Evolutionary conservation across 1,139 yeast genomes (phyloP).

Genomic region (Debaryomycetaceae sp.): DNA sequence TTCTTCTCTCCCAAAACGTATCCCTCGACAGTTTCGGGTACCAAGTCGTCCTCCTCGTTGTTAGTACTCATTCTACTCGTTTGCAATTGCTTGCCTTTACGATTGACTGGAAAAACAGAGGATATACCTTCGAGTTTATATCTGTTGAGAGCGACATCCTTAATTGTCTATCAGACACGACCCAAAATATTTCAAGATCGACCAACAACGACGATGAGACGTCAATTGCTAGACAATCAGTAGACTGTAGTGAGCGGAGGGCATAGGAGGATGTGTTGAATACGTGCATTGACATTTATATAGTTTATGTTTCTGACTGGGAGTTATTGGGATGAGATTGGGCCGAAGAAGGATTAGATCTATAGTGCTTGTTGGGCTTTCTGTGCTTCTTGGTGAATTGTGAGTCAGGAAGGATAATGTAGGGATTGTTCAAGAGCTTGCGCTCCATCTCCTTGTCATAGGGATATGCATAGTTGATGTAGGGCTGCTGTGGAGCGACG

Average conservation of each 20-base stretch:
- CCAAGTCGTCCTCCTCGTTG: constrained; percentile 51
- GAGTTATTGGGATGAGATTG: background rate
- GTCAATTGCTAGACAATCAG: background rate
- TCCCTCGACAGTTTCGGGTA: constrained; percentile 61
- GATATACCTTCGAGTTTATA: background rate
- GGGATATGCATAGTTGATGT: constrained; percentile 5
- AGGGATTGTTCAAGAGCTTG: constrained; percentile 28
- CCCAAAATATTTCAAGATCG: background rate
- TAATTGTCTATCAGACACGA: background rate
- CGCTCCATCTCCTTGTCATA: constrained; percentile 30
- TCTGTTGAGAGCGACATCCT: background rate
- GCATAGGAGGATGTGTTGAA: background rate
- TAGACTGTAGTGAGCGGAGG: background rate
- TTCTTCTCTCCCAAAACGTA: constrained; percentile 83
- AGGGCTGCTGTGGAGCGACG: constrained; percentile 8
- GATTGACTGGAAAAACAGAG: background rate
- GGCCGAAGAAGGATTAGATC: background rate
- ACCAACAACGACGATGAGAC: background rate
- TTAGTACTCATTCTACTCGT: constrained; percentile 8
- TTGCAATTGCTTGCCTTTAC: background rate
- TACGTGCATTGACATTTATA: background rate
- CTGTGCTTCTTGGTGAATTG: constrained; percentile 4
- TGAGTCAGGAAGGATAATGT: constrained; percentile 25
- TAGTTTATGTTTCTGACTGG: background rate
- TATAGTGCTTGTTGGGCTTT: background rate